A percentile compares a stretch with the other conserved stretches of the same genome.
Evolutionary conservation across 2,329 filamentous ascomycete genomes (phyloP).

Genomic region (Cercospora zeina): DNA sequence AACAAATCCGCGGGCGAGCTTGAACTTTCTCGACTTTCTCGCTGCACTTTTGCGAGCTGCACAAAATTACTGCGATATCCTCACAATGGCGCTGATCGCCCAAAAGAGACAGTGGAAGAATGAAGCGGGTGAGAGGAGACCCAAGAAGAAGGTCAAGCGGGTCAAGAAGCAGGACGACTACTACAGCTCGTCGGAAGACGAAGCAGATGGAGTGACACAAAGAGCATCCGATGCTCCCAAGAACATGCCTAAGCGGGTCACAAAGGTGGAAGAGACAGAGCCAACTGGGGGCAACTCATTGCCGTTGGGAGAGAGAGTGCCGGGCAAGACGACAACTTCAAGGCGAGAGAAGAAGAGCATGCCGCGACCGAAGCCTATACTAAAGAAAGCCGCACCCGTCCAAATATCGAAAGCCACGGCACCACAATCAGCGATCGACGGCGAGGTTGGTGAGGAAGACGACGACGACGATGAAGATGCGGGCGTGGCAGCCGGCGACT

Average conservation of each 20-base stretch:
- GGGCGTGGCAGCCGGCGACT: slow-evolving; percentile 21
- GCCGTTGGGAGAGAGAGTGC: slow-evolving; percentile 15
- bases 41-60: slow-evolving; percentile 2
- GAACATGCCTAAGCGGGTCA: slow-evolving; percentile 23
- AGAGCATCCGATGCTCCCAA: slow-evolving; percentile 35
- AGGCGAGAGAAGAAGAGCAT: slow-evolving; percentile 17
- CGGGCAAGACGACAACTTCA: slow-evolving; percentile 23
- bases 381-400: slow-evolving; percentile 24
- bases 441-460: slow-evolving; percentile 22
- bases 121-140: slow-evolving; percentile 59
- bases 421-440: slow-evolving; percentile 16
- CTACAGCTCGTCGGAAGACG: slow-evolving; percentile 64
- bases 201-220: slow-evolving; percentile 40
- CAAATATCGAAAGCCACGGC: slow-evolving; percentile 14
- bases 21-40: slow-evolving; percentile 7
- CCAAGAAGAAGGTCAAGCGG: slow-evolving; percentile 55
- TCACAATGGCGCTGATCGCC: slow-evolving; percentile 31
- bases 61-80: not conserved
- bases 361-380: slow-evolving; percentile 25
- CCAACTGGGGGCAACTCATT: slow-evolving; percentile 13
- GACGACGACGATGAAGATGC: slow-evolving; percentile 23
- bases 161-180: slow-evolving; percentile 64
- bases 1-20: slow-evolving; percentile 6
- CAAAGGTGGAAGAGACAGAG: slow-evolving; percentile 18
- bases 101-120: slow-evolving; percentile 51